A percentile compares a stretch with the other conserved stretches of the same genome.
These are phyloP conservation scores for Furculomyces boomerangus DNA, from an alignment of 371 early-diverging fungal species.

Conservation along the genomic window DNA sequence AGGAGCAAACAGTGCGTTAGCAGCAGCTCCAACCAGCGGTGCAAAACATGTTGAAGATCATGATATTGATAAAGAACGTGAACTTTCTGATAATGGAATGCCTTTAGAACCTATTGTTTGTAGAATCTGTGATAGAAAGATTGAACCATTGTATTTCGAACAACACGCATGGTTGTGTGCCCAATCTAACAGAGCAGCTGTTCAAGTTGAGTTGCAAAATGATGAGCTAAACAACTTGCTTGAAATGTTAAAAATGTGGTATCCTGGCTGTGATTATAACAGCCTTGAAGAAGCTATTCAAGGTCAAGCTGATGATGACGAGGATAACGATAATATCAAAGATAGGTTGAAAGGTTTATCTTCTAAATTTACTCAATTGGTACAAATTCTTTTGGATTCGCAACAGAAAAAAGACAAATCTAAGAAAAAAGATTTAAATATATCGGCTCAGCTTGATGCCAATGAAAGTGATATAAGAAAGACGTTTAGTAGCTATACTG, in stretches of 20 bases:
- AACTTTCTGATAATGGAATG: neutral
- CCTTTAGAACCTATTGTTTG: conserved; percentile 26
- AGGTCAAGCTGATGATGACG: conserved; percentile 8
- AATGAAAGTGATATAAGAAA: neutral
- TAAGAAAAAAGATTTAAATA: no score
- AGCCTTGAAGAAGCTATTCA: conserved; percentile 23
- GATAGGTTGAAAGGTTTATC: no score
- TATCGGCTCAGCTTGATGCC: no score
- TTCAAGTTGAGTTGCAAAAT: conserved; percentile 32
- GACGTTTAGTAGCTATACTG: neutral
- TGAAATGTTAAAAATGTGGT: conserved; percentile 21
- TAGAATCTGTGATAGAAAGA: conserved; percentile 37
- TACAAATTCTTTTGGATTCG: no score
- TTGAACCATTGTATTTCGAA: conserved; percentile 35
- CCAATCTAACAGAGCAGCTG: conserved; percentile 35
- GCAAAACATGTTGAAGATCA: neutral
- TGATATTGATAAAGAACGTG: neutral
- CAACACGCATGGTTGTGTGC: conserved; percentile 34
- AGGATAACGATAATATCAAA: no score
- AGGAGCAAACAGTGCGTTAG: neutral
- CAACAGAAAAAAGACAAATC: neutral
- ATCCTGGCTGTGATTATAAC: conserved; percentile 13
- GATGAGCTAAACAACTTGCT: conserved; percentile 30
- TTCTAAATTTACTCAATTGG: no score
- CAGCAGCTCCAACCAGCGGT: no score